A percentile compares a stretch with the other conserved stretches of the same genome.
phyloP scores from a whole-genome alignment of 2,329 filamentous ascomycete species.

The Fusarium sp. region DNA sequence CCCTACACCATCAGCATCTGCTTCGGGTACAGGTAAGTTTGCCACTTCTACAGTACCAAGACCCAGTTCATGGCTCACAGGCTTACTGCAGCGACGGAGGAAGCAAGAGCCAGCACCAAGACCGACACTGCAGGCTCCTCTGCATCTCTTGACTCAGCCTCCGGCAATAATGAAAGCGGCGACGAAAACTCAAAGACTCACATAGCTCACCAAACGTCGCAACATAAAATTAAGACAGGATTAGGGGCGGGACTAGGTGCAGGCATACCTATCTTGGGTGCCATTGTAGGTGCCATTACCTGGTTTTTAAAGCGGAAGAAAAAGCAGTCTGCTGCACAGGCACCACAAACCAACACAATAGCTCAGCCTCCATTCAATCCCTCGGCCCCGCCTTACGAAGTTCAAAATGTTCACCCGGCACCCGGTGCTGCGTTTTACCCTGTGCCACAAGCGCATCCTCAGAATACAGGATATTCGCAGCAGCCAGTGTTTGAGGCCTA shows the following conservation, averaged over 20 bases:
- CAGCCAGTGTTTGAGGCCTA: neutral
- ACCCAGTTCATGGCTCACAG: neutral
- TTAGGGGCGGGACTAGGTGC: neutral
- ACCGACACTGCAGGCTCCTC: neutral
- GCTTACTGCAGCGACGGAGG: neutral
- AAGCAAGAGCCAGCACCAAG: neutral
- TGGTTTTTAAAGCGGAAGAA: neutral
- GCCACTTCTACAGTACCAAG: neutral
- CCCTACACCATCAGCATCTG: neutral
- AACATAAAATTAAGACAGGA: neutral
- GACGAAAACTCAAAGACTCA: neutral
- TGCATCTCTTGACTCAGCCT: neutral
- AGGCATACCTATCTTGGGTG: neutral
- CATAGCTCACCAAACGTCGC: neutral
- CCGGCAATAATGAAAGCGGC: neutral
- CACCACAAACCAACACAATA: neutral
- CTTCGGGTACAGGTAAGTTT: neutral
- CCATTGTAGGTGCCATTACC: neutral
- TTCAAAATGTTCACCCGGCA: neutral
- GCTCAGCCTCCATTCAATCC: neutral
- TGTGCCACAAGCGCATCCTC: neutral
- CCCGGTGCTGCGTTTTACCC: neutral
- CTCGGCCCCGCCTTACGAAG: neutral
- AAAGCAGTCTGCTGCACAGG: neutral
- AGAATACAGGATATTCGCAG: neutral